Evolutionary conservation across 2,329 filamentous ascomycete genomes (phyloP).

Genomic region (Nigrospora oryzae): DNA sequence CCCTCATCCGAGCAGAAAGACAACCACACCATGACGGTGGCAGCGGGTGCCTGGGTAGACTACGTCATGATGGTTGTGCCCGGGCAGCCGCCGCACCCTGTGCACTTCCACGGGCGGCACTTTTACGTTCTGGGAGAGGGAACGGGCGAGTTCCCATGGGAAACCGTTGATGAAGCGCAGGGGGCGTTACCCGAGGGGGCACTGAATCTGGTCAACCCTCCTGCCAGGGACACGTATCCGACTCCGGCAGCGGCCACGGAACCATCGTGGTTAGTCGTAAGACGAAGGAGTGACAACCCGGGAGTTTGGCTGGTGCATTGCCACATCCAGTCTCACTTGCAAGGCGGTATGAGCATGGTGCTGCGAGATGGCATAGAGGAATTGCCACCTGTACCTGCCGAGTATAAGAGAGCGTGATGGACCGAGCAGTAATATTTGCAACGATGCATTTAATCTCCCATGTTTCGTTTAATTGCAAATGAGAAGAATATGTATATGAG

Average conservation of each 20-base stretch:
- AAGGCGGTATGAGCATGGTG: conserved; percentile 46
- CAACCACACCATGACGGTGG: conserved; percentile 29
- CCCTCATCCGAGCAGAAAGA: conserved; percentile 20
- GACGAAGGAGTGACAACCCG: conserved; percentile 43
- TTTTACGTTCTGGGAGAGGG: conserved; percentile 49
- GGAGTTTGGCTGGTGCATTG: conserved; percentile 48
- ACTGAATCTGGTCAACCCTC: conserved; percentile 51
- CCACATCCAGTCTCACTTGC: conserved; percentile 44
- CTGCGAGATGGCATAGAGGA: conserved; percentile 38
- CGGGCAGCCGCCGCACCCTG: conserved; percentile 40
- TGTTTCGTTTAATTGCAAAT: too few relatives aligned
- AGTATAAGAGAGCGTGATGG: too few relatives aligned
- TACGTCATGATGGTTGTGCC: conserved; percentile 31
- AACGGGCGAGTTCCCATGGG: conserved; percentile 40
- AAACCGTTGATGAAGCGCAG: conserved; percentile 42
- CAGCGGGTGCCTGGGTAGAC: conserved; percentile 43
- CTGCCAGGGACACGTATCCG: conserved; percentile 39
- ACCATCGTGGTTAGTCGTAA: conserved; percentile 37
- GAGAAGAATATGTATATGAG: too few relatives aligned
- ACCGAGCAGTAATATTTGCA: too few relatives aligned
- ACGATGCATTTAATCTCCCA: too few relatives aligned
- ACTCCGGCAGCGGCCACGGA: conserved; percentile 23
- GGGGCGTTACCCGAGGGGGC: conserved; percentile 31
- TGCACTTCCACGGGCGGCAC: conserved; percentile 58
- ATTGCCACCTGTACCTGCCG: conserved; percentile 30